A percentile compares a stretch with the other conserved stretches of the same genome.
These are phyloP conservation scores for Alternaria viburni DNA, from an alignment of 2,329 filamentous ascomycete genomes.

Conservation along the genomic window DNA sequence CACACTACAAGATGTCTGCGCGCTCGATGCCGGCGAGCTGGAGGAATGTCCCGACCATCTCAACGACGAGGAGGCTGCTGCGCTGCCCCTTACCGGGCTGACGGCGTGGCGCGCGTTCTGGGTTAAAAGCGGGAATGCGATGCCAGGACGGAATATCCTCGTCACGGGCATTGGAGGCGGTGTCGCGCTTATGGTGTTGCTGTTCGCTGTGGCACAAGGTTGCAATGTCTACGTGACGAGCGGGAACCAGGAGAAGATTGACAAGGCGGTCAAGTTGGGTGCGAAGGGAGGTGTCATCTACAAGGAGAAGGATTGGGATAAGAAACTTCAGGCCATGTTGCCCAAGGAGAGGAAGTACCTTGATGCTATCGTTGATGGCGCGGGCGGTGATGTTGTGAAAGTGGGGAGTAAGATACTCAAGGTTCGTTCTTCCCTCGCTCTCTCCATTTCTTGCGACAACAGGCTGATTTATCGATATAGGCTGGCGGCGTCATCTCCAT, in stretches of 20 bases:
- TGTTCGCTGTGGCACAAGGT: constrained; percentile 78
- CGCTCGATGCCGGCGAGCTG: constrained; percentile 73
- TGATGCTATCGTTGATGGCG: constrained; percentile 89
- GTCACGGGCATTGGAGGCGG: constrained; percentile 93
- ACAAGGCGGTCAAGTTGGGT: constrained; percentile 72
- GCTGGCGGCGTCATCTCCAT: constrained; percentile 80
- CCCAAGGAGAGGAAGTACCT: constrained; percentile 70
- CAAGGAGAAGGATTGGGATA: constrained; percentile 80
- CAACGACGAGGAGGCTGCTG: constrained; percentile 75
- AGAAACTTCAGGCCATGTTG: constrained; percentile 68
- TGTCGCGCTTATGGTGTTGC: constrained; percentile 80
- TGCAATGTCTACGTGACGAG: constrained; percentile 82
- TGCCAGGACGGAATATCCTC: constrained; percentile 74
- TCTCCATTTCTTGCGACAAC: not conserved
- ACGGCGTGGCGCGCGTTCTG: constrained; percentile 89
- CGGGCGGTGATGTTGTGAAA: constrained; percentile 82
- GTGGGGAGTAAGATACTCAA: constrained; percentile 74
- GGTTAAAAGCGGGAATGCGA: constrained; percentile 73
- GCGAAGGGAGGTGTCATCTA: constrained; percentile 85
- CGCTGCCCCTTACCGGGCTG: constrained; percentile 81
- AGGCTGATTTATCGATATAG: constrained; percentile 34
- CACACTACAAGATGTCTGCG: constrained; percentile 75
- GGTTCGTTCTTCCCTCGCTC: constrained; percentile 32
- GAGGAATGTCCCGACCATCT: constrained; percentile 79
- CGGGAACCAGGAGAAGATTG: constrained; percentile 76